Conservation (phyloP, 1,139 yeast species). For the Debaryomycetaceae sp. region DNA sequence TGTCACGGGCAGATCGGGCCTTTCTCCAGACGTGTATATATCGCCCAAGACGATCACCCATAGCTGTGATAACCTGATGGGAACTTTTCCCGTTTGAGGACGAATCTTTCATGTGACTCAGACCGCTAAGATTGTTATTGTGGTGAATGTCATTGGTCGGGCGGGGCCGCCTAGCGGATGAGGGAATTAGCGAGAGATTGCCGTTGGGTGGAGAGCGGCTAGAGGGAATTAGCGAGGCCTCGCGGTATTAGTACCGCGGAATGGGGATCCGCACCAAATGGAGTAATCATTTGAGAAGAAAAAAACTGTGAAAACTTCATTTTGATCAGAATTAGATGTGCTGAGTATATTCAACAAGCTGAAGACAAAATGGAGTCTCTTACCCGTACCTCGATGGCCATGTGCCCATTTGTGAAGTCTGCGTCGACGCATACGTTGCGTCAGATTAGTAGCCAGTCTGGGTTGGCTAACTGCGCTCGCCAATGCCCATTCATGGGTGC, state of each 20-base stretch:
- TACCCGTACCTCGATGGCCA: conserved; percentile 70
- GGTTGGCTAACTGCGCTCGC: conserved; percentile 60
- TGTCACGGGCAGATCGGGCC: too few species aligned
- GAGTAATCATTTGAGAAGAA: not conserved
- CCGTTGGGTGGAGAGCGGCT: too few species aligned
- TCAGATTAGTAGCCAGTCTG: conserved; percentile 38
- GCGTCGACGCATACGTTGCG: conserved; percentile 62
- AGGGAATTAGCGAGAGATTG: too few species aligned
- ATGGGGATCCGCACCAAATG: not conserved
- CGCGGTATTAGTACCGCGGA: too few species aligned
- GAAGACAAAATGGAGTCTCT: conserved; percentile 65
- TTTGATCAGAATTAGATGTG: too few species aligned
- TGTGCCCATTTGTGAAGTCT: conserved; percentile 83
- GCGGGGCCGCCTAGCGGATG: not conserved
- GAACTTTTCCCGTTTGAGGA: not conserved
- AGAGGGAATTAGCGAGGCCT: too few species aligned
- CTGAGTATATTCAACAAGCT: too few species aligned
- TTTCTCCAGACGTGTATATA: too few species aligned
- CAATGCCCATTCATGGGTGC: conserved; percentile 88
- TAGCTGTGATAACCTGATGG: not conserved
- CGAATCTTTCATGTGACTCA: not conserved
- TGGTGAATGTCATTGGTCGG: not conserved
- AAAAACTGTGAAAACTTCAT: not conserved
- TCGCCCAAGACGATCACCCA: too few species aligned
- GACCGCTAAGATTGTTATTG: not conserved